Conservation (phyloP, 2,329 filamentous ascomycete species). For the Fusarium stilboides region DNA sequence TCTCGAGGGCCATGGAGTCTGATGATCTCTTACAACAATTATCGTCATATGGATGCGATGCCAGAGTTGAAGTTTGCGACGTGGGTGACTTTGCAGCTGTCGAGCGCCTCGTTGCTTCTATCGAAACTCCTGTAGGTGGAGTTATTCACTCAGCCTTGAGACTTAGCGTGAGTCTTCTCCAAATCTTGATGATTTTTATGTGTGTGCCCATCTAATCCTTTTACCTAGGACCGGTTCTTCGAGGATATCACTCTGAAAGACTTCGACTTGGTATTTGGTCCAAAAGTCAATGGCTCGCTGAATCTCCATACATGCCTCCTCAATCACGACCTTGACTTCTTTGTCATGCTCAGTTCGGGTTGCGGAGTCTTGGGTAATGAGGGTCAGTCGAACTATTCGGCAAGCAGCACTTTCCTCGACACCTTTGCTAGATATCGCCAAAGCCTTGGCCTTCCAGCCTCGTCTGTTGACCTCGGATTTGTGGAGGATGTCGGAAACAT, state of each 20-base stretch:
- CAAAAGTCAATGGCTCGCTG: conserved; percentile 44
- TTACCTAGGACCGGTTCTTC: conserved; percentile 38
- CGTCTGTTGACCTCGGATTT: conserved; percentile 42
- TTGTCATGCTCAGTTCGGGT: conserved; percentile 46
- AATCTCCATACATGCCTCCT: conserved; percentile 41
- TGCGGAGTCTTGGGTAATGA: conserved; percentile 44
- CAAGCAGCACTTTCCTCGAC: conserved; percentile 46
- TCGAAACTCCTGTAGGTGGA: conserved; percentile 38
- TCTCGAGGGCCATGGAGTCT: conserved; percentile 32
- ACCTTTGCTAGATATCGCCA: conserved; percentile 45
- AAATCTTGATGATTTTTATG: neutral
- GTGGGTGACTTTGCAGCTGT: conserved; percentile 42
- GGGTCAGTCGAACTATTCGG: conserved; percentile 43
- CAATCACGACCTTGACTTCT: conserved; percentile 43
- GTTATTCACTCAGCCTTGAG: conserved; percentile 46
- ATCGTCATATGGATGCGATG: conserved; percentile 44
- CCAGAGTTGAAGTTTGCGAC: conserved; percentile 43
- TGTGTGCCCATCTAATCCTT: conserved; percentile 16
- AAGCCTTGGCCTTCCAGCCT: conserved; percentile 39
- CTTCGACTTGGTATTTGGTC: conserved; percentile 41
- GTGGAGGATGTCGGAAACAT: conserved; percentile 47
- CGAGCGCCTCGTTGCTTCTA: conserved; percentile 26
- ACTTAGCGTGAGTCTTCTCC: conserved; percentile 40
- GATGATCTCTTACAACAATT: conserved; percentile 41
- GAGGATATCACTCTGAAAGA: conserved; percentile 44